Base-by-base conservation (phyloP, 2,329 filamentous ascomycete genomes). In the Tolypocladium paradoxum region DNA sequence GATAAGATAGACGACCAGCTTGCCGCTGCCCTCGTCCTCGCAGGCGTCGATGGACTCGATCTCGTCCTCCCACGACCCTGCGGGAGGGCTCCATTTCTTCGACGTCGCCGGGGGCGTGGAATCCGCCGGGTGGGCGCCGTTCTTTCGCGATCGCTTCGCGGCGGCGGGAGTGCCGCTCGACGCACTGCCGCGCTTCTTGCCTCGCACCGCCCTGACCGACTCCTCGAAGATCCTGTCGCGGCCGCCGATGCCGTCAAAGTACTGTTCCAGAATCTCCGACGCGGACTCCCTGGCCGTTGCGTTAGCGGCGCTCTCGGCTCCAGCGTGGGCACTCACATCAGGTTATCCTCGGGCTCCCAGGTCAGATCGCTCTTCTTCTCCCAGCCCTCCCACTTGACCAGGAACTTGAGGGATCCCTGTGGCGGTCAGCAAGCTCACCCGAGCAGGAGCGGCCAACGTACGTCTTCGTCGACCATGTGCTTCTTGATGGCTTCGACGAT, bases 361-460 rank as follows among this genome's bases (percentile, higher is more conserved):
- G 88, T 93, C 62, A 81, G 70, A 59, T 93, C 88, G 0, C 73
- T 67, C 56, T 83, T 82, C 56, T 83, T 79, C 0, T 87, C 81
- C 56, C 85, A 93, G 3, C 88, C 88, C 58, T 88, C 81, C 88
- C 88, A 93, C 62, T 92, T 90, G 36, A 93, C 86, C 50, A 85
- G 76, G 62, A 86, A 90, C 48, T 76, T 75, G 0, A 83, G 62
- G 5, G 66, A 65, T 22, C 78, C 79, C 71, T 81, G 55, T 11
- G 9, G 31, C 53, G n/a, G 54, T 53, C 45, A 61, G 46, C 34
- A 31, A 20, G 43, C 43, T n/a, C 43, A 31, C 8, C 7, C 16
- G 11, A 18, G 27, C 8, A 11, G 43, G 7, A 20, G 8, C 5
- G 11, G 14, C 12, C 35, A 16, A 62, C 74, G 55, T 65, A 82